phyloP scores from a whole-genome alignment of 164 flowering plant species.

The Tetrastigma voinierianum region DNA sequence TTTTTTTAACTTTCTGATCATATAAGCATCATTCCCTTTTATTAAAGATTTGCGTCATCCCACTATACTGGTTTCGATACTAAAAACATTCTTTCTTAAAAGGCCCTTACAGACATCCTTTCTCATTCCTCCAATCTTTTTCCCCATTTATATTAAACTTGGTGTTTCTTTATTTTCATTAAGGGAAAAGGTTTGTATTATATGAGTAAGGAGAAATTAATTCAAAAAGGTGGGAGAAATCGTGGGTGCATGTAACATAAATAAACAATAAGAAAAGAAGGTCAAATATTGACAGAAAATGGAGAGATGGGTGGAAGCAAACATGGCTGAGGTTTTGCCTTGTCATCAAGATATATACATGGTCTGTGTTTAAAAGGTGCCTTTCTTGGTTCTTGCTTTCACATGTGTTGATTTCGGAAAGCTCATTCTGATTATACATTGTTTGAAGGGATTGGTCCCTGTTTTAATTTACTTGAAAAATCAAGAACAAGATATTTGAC shows the following conservation, averaged over 20 bases:
- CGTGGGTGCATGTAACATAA: background rate
- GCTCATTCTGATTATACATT: too few relatives aligned
- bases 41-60: constrained; percentile 27
- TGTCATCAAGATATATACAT: constrained; percentile 9
- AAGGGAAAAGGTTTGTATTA: background rate
- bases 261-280: background rate
- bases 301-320: constrained; percentile 10
- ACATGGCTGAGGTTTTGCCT: constrained; percentile 6
- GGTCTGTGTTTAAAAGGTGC: constrained; percentile 12
- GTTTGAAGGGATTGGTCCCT: too few relatives aligned
- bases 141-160: background rate
- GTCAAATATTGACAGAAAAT: constrained; percentile 5
- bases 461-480: too few relatives aligned
- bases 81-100: constrained; percentile 7
- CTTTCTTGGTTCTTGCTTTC: background rate
- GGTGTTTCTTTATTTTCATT: background rate
- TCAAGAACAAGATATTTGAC: too few relatives aligned
- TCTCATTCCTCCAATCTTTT: constrained; percentile 5
- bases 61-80: constrained; percentile 7
- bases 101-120: constrained; percentile 4
- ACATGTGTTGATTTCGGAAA: background rate
- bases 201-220: background rate
- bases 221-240: background rate
- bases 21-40: constrained; percentile 8
- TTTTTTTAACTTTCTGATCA: background rate